Percentiles rank a stretch among this genome's conserved stretches.
Conservation (phyloP, 108 stramenopile genomes). For the Mediolabrus comicus region DNA sequence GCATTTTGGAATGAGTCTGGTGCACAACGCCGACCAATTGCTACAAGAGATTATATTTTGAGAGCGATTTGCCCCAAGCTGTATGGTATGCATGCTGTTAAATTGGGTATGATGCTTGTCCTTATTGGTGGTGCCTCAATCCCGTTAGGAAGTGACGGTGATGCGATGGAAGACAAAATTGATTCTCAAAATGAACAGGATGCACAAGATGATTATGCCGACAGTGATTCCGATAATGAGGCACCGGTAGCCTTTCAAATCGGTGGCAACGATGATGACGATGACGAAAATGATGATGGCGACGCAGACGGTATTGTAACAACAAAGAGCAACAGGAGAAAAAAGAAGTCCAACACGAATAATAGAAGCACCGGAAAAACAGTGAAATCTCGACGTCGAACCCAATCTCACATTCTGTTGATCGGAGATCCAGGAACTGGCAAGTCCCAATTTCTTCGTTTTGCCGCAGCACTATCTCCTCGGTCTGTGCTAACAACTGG, state of each 20-base stretch:
- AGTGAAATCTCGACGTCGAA: slow-evolving; percentile 67
- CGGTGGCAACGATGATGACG: slow-evolving; percentile 25
- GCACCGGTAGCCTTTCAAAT: slow-evolving; percentile 61
- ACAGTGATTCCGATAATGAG: background rate
- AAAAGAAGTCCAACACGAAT: slow-evolving; percentile 6
- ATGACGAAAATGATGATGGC: slow-evolving; percentile 14
- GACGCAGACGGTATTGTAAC: slow-evolving; percentile 15
- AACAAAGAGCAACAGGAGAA: background rate
- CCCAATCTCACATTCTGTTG: slow-evolving; percentile 86
- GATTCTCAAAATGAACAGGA: background rate
- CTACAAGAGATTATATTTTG: slow-evolving; percentile 90
- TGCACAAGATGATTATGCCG: background rate
- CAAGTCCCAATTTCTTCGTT: slow-evolving; percentile 92
- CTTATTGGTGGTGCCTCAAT: slow-evolving; percentile 91
- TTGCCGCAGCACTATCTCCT: slow-evolving; percentile 89
- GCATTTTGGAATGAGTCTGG: slow-evolving; percentile 72
- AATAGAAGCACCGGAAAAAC: slow-evolving; percentile 15
- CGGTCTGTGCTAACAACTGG: slow-evolving; percentile 96
- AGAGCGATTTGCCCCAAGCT: slow-evolving; percentile 94
- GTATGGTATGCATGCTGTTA: slow-evolving; percentile 92
- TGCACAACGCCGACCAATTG: slow-evolving; percentile 57
- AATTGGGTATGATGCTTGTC: slow-evolving; percentile 91
- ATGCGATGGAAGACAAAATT: background rate
- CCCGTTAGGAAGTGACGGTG: slow-evolving; percentile 16
- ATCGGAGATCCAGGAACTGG: slow-evolving; percentile 91